Evolutionary conservation across 2,329 filamentous ascomycete species (phyloP), one percentile per base, ranked within the genome.

Genomic region (Colletotrichum simmondsii): DNA sequence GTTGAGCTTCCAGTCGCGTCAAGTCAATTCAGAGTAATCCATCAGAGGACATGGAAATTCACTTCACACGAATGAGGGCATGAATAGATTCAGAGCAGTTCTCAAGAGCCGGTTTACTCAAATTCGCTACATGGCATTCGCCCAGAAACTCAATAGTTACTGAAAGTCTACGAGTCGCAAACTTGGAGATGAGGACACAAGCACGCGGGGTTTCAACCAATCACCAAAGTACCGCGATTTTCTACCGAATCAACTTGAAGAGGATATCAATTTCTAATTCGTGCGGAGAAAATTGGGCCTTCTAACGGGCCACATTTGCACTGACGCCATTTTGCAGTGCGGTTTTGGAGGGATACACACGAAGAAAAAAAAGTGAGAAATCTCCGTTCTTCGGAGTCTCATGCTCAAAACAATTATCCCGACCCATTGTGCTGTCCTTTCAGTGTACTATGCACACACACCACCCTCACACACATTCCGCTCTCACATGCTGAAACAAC

Each of bases 261-360:
- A 4, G 32, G 52, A 65, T 65, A 65, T 65, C 32, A 65, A 65
- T 65, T 65, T 65, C 62, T 56, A 37, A 65, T 42, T 42, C 30
- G 62, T 65, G 62, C 62, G 62, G 62, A 35, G 62, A 56, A 65
- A 65, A 65, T 10, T 56, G 62, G 49, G 52, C 62, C 49, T 56
- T 65, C 16, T 65, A 28, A 28, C 10, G 32, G 22, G 46, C 62
- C 49, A 37, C 49, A 26, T 54, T 52, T 26, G 30, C 32, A 37
- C 62, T 56, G 32, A 65, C 62, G 62, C 49, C 49, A 42, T 56
- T 37, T 26, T 24, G 42, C 46, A 35, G 28, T 61, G 60, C 60
- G 60, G 11, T 49, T 24, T 42, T 12, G 8, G 8, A 24, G 30
- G 30, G 61, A 26, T 37, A 53, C 42, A 53, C 42, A 42, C 30